Conservation (phyloP, 2,329 filamentous ascomycete species). For the Grosmannia clavigera region DNA sequence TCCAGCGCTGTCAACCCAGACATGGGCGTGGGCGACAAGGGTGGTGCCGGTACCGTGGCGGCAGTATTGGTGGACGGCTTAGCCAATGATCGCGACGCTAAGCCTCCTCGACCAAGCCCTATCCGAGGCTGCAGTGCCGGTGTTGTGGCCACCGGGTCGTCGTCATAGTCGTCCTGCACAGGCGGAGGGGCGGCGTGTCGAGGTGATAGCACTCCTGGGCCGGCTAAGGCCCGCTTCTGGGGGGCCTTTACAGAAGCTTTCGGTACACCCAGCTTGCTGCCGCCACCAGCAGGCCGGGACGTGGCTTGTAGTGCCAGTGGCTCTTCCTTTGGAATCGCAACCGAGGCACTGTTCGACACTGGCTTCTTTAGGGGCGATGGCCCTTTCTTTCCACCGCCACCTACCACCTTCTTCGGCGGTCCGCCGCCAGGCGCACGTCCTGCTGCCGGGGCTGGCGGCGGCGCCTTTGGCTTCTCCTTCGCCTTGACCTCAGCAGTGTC, state of each 20-base stretch:
- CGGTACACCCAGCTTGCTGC: constrained; percentile 42
- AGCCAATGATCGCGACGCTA: constrained; percentile 73
- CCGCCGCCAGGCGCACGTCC: constrained; percentile 33
- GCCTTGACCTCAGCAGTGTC: constrained; percentile 75
- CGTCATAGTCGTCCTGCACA: constrained; percentile 38
- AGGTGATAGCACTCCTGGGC: constrained; percentile 38
- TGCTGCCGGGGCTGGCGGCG: constrained; percentile 41
- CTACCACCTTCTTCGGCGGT: constrained; percentile 28
- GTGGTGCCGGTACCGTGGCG: constrained; percentile 40
- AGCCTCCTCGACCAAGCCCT: constrained; percentile 63
- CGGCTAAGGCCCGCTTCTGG: constrained; percentile 39
- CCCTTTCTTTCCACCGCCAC: constrained; percentile 38
- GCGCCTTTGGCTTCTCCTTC: constrained; percentile 83
- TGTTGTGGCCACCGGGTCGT: constrained; percentile 32
- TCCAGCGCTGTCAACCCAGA: constrained; percentile 68
- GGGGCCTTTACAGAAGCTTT: constrained; percentile 47
- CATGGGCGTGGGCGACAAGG: constrained; percentile 44
- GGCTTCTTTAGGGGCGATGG: constrained; percentile 27
- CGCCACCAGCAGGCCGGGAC: constrained; percentile 28
- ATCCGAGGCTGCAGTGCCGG: constrained; percentile 44
- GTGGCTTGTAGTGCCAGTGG: constrained; percentile 47
- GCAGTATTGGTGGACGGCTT: constrained; percentile 50
- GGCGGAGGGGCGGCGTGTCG: constrained; percentile 35
- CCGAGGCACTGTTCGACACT: neutral
- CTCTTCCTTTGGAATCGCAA: constrained; percentile 31